Evolutionary conservation across 2,329 filamentous ascomycete species (phyloP), one percentile per base, ranked within the genome.

Genomic region (Alternaria tenuissima): DNA sequence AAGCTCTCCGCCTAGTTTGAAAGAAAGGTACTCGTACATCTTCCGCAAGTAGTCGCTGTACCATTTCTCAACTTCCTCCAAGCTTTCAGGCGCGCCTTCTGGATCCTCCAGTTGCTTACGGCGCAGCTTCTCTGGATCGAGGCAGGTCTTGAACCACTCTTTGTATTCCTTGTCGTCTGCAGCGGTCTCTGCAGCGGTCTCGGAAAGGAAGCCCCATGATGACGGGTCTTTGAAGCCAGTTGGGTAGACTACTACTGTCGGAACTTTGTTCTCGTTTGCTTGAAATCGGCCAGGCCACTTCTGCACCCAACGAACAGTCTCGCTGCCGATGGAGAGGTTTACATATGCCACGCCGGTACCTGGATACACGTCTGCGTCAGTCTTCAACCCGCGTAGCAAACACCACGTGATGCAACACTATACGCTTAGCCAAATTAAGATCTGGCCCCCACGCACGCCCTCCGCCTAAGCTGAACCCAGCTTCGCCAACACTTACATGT

Each of bases 71-170:
- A 84, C 83, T 7, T 85, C 80, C 2, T 67, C 57, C 2, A 81
- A 74, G 11, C 76, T 79, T 5, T 69, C 67, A 0, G 84, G 83
- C 0, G 79, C 80, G 28, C 79, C 78, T n/a, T 77, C 67, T 0
- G 84, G 78, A 11, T 82, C 82, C 30, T 82, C 63, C 4, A 74
- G 71, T 59, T 83, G 82, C 41, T 81, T 81, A 18, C 76, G 73
- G 0, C 68, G 72, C 2, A 86, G 72, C 8, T 80, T 83, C 8
- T 78, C 78, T 5, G 78, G 75, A 54, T 86, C 85, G 14, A 86
- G 79, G 64, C 82, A 86, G 61, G 85, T 85, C 66, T 87, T 86
- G 79, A 87, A 87, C 79, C 85, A 85, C 56, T 86, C 83, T 7
- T 78, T 76, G 39, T 76, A 72, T 14, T 79, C 77, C 38, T 81